Evolutionary conservation across 306 rosid genomes (phyloP).

Genomic region (Astragalus membranaceus): DNA sequence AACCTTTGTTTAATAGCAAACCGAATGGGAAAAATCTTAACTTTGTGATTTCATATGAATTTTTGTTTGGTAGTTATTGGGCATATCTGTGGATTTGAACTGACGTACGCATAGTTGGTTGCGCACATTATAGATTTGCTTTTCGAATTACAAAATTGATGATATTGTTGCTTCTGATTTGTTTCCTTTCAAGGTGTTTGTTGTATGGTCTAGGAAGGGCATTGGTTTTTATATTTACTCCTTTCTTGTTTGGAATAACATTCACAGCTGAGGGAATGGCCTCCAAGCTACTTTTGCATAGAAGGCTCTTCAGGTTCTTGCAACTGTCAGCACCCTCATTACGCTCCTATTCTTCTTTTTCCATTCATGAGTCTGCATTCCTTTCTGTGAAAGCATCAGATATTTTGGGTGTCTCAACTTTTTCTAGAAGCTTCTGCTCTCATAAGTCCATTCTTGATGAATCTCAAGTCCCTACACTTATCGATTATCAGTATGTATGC

Average conservation of each 20-base stretch:
- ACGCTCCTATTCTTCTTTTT: constrained; percentile 16
- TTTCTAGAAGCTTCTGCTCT: constrained; percentile 53
- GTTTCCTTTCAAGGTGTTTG: neutral
- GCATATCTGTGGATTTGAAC: neutral
- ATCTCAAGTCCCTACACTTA: constrained; percentile 53
- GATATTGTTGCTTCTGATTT: neutral
- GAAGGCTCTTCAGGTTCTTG: constrained; percentile 41
- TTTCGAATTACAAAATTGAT: neutral
- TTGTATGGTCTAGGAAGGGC: neutral
- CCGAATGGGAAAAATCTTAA: neutral
- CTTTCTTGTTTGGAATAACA: neutral
- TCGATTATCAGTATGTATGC: constrained; percentile 57
- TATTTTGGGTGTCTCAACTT: neutral
- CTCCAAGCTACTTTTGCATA: constrained; percentile 36
- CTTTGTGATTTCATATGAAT: neutral
- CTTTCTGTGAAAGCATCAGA: constrained; percentile 31
- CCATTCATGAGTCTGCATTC: neutral
- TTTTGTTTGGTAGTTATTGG: neutral
- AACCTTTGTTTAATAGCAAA: neutral
- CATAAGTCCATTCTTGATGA: constrained; percentile 32
- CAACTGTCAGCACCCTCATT: constrained; percentile 16
- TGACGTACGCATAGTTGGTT: neutral
- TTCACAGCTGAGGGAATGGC: constrained; percentile 37
- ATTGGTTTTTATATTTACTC: neutral
- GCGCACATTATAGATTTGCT: neutral